Percentiles rank a stretch among this genome's conserved stretches.
Conservation (phyloP, 495 filamentous ascomycete species). For the Xylaria grammica region DNA sequence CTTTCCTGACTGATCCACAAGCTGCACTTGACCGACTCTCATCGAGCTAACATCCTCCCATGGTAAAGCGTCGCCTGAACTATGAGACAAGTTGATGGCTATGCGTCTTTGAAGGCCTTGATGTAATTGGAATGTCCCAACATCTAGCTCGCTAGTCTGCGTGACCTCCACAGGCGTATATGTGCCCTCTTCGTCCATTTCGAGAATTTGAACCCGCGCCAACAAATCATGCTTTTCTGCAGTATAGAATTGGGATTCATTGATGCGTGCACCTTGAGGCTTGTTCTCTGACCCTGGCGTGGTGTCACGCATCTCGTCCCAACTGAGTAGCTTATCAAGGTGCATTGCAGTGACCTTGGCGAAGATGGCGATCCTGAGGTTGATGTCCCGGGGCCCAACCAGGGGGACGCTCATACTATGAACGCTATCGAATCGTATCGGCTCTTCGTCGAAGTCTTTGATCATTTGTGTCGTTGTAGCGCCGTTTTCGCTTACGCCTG, state of each 20-base stretch:
- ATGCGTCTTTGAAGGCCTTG: slow-evolving; percentile 93
- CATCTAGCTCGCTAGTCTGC: slow-evolving; percentile 79
- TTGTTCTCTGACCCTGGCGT: slow-evolving; percentile 57
- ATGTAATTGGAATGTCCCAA: slow-evolving; percentile 90
- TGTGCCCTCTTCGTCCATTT: slow-evolving; percentile 87
- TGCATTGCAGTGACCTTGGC: slow-evolving; percentile 92
- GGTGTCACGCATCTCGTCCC: slow-evolving; percentile 95
- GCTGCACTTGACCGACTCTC: slow-evolving; percentile 76
- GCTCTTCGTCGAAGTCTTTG: slow-evolving; percentile 91
- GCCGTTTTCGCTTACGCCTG: slow-evolving; percentile 89
- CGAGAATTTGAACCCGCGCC: slow-evolving; percentile 81
- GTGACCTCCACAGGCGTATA: slow-evolving; percentile 93
- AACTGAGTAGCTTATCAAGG: slow-evolving; percentile 95
- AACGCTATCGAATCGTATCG: slow-evolving; percentile 93
- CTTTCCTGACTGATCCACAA: slow-evolving; percentile 84
- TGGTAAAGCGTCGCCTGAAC: slow-evolving; percentile 81
- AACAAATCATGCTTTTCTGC: slow-evolving; percentile 96
- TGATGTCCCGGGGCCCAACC: slow-evolving; percentile 73
- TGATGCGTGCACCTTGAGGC: slow-evolving; percentile 73
- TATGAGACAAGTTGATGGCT: slow-evolving; percentile 83
- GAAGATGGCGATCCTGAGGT: slow-evolving; percentile 89
- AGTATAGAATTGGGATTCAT: slow-evolving; percentile 88
- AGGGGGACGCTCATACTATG: slow-evolving; percentile 98
- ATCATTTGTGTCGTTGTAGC: slow-evolving; percentile 96
- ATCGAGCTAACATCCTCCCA: slow-evolving; percentile 82